Percentiles rank a stretch among this genome's conserved stretches.
Conservation (phyloP, 2,329 filamentous ascomycete genomes). For the Aspergillus sp. region DNA sequence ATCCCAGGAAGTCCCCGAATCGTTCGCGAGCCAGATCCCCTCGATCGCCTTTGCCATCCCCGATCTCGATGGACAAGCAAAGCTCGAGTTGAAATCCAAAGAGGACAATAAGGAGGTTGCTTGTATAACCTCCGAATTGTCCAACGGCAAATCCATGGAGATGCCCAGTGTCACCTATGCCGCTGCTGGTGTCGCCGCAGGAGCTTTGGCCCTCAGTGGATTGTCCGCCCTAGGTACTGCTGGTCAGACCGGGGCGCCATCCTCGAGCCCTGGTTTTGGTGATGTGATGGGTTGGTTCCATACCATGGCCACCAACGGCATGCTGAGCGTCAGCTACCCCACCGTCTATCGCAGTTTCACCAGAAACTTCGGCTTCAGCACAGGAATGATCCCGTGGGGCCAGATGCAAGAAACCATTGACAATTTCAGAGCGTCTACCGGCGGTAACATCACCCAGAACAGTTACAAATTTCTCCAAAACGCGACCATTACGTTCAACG, state of each 20-base stretch:
- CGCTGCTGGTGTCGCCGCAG: constrained; percentile 81
- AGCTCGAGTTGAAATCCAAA: constrained; percentile 66
- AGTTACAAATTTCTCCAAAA: constrained; percentile 74
- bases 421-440: constrained; percentile 72
- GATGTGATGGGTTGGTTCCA: constrained; percentile 91
- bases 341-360: constrained; percentile 83
- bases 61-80: constrained; percentile 83
- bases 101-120: constrained; percentile 65
- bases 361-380: constrained; percentile 91
- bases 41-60: constrained; percentile 86
- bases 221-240: constrained; percentile 65
- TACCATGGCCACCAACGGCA: constrained; percentile 89
- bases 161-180: constrained; percentile 77
- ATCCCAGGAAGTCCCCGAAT: constrained; percentile 65
- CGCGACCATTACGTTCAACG: constrained; percentile 68
- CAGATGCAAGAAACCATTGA: constrained; percentile 79
- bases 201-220: constrained; percentile 71
- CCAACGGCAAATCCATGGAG: constrained; percentile 80
- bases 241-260: constrained; percentile 58
- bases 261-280: constrained; percentile 76
- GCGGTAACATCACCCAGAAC: constrained; percentile 80
- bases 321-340: constrained; percentile 89
- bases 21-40: constrained; percentile 74
- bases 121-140: constrained; percentile 77
- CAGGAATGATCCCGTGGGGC: constrained; percentile 79